These are phyloP conservation scores for Colletotrichum falcatum DNA, from an alignment of 2,329 filamentous ascomycete genomes.

Conservation along the genomic window DNA sequence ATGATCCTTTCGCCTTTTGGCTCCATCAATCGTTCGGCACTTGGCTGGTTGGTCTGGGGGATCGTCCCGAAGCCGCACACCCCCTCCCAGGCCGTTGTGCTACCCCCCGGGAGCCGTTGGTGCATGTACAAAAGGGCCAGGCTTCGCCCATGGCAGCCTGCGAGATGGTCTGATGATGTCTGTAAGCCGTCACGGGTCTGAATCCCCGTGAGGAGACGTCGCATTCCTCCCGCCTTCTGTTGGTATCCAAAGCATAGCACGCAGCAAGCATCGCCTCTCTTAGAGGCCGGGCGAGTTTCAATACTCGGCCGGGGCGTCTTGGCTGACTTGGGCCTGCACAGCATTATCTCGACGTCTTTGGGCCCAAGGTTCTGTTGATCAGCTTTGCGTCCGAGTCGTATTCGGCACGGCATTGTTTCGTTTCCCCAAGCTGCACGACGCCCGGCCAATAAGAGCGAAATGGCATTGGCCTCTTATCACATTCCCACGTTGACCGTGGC, in stretches of 20 bases:
- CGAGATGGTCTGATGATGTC: constrained; percentile 10
- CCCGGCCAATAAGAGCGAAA: neutral
- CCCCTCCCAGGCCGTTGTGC: neutral
- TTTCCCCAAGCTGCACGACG: neutral
- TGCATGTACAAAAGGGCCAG: neutral
- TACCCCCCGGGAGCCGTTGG: neutral
- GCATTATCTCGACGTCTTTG: neutral
- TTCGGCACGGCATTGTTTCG: neutral
- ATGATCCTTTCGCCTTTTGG: neutral
- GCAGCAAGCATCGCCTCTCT: neutral
- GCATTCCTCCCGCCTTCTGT: neutral
- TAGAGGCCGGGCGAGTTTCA: neutral
- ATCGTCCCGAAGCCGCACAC: neutral
- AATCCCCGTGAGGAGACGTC: neutral
- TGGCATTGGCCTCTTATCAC: neutral
- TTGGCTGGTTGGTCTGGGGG: neutral
- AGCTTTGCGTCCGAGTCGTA: neutral
- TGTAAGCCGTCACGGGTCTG: neutral
- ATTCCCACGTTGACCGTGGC: neutral
- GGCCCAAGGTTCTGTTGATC: neutral
- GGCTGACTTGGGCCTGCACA: neutral
- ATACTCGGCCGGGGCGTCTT: neutral
- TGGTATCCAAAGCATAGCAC: neutral
- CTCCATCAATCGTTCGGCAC: constrained; percentile 4
- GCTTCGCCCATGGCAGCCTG: neutral